Evolutionary conservation across 2,329 filamentous ascomycete species (phyloP), one percentile per base, ranked within the genome.

Genomic region (Xylaria sp.): DNA sequence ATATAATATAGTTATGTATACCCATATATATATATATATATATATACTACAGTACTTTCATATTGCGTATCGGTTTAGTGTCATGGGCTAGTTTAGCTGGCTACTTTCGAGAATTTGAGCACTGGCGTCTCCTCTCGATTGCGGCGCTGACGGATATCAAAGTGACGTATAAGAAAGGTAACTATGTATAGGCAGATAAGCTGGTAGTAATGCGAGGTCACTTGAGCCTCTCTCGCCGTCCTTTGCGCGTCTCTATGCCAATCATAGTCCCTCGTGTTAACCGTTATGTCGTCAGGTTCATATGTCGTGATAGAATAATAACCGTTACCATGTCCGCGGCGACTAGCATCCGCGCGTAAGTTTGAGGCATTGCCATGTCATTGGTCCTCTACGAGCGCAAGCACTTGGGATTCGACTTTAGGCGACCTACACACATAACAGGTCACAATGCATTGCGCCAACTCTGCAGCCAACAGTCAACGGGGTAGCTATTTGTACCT

Each of bases 341-440:
- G 29, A 51, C 58, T 45, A 65, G 61, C 67, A 73, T 61, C 67
- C 71, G 72, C 74, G 73, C 73, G 74, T 64, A 64, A 74, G 67
- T 73, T 69, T 59, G 63, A 64, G 15, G n/a, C 44, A 36, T 64
- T 20, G 38, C 33, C n/a, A 29, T 57, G 44, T 62, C 61, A 69
- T 69, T 72, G 68, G 68, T 20, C 33, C 53, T 61, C 42, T 47
- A 25, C 31, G 36, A 27, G 51, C 45, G 61, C 27, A 45, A n/a
- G 29, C 27, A 27, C 49, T 55, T 64, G 65, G 60, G 56, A 56
- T 58, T 62, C 47, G 51, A 47, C 39, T 27, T 25, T 62, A 71
- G 69, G 66, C 69, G 63, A 70, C 39, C 63, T 68, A 64, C 70
- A 62, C 73, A 66, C 66, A 70, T 36, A 50, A 53, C 55, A 61